Evolutionary conservation across 2,329 filamentous ascomycete species (phyloP).

Genomic region (Epichloe sp.): DNA sequence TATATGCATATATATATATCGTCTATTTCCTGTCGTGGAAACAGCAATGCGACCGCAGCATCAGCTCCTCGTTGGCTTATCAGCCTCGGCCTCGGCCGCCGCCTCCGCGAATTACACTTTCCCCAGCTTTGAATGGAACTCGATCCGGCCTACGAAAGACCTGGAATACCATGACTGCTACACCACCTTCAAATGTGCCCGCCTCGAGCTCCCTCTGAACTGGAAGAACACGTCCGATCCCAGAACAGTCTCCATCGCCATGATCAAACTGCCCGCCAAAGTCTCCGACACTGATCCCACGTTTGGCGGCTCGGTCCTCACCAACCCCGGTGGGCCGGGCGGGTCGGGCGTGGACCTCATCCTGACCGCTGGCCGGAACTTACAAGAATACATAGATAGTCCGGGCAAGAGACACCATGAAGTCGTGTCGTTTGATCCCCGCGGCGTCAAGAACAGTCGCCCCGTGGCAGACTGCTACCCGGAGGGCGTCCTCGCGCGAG

Average conservation of each 20-base stretch:
- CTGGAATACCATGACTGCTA: conserved; percentile 29
- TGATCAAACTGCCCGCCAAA: conserved; percentile 26
- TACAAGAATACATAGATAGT: conserved; percentile 17
- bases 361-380: conserved; percentile 11
- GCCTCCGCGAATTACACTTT: background rate
- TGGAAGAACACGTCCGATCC: conserved; percentile 21
- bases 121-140: conserved; percentile 22
- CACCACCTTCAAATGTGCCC: conserved; percentile 24
- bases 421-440: conserved; percentile 31
- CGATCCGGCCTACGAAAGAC: conserved; percentile 19
- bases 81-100: background rate
- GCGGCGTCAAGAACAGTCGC: conserved; percentile 25
- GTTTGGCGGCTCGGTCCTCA: conserved; percentile 29
- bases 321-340: conserved; percentile 33
- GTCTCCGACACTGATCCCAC: conserved; percentile 23
- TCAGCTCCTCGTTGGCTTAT: background rate
- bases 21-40: too few species aligned
- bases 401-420: conserved; percentile 23
- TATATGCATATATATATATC: too few species aligned
- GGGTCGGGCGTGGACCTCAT: conserved; percentile 24
- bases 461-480: conserved; percentile 27
- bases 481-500: conserved; percentile 16
- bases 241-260: conserved; percentile 24
- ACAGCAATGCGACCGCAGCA: background rate
- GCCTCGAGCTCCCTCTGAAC: conserved; percentile 30